These are phyloP conservation scores for Boletellus ananiceps DNA, from an alignment of 768 basidiomycete genomes.

Conservation along the genomic window DNA sequence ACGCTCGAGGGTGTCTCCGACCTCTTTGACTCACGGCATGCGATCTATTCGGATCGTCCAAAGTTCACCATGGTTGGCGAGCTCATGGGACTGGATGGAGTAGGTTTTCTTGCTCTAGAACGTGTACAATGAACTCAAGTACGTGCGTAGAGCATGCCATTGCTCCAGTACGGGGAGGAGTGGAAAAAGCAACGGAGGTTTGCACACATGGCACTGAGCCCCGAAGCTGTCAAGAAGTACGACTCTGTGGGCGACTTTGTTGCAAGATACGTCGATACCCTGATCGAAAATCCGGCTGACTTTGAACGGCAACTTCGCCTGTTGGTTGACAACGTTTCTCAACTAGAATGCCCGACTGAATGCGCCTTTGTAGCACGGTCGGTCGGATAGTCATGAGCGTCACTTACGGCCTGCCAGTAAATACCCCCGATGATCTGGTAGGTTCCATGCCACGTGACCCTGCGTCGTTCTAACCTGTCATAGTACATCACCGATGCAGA, in stretches of 20 bases:
- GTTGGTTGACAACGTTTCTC: conserved; percentile 2
- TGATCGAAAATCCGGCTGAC: conserved; percentile 13
- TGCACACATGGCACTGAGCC: conserved; percentile 27
- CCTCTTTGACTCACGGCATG: conserved; percentile 26
- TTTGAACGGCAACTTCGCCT: conserved; percentile 22
- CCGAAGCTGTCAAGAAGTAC: conserved; percentile 31
- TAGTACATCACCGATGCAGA: conserved; percentile 31
- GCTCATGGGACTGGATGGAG: conserved; percentile 27
- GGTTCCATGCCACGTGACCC: no score
- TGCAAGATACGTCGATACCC: conserved; percentile 10
- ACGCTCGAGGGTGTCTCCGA: conserved; percentile 25
- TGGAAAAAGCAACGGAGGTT: conserved; percentile 27
- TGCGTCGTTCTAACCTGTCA: neutral
- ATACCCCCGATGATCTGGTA: conserved; percentile 20
- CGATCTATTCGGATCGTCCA: conserved; percentile 31
- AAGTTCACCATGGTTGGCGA: conserved; percentile 35
- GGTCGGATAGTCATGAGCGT: conserved; percentile 21
- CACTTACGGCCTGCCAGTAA: conserved; percentile 23
- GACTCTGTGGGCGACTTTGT: conserved; percentile 28
- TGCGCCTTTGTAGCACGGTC: neutral
- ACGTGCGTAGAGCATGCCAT: conserved; percentile 17
- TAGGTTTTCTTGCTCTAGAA: neutral
- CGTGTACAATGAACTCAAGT: neutral
- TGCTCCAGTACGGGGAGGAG: conserved; percentile 20
- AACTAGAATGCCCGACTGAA: neutral